Base-by-base conservation (phyloP, 768 basidiomycete species). In the Phylloporus scabripes region DNA sequence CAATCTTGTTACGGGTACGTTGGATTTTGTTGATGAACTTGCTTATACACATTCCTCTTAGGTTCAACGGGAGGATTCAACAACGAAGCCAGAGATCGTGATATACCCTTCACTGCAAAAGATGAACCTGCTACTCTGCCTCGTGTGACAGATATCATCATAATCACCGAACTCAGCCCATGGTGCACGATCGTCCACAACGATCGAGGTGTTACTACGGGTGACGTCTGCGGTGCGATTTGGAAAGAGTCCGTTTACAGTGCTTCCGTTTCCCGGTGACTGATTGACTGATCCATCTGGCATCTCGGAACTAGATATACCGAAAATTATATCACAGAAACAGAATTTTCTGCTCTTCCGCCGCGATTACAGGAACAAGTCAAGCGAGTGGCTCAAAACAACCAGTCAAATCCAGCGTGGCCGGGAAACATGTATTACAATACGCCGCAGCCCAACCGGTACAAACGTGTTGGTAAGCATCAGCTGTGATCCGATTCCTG, bases 121-220 rank as follows among this genome's bases (percentile, higher is more conserved):
- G 78, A 81, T 57, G 79, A 84, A 57, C 83, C 83, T 5, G 83
- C 83, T 26, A 83, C 83, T 3, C 70, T 85, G n/a, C 83, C 83
- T 2, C 80, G 83, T 42, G 76, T 83, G 21, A 67, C 67, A 17
- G 75, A 82, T 49, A 70, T 85, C 49, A 75, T 78, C 46, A 70
- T 85, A 49, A 78, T 84, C 56, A 78, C 78, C 11, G 72, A 74
- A 40, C 69, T 74, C 37, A 83, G 78, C 38, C 89, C 90, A 1
- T 92, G 89, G 89, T 86, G 85, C 62, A 86, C 84, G 7, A 80
- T 80, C 48, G 75, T 87, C 43, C 80, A 75, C 65, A 90, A 84
- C 59, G 79, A 82, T 14, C 67, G 70, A 0, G 89, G 89, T 0
- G 86, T 92, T 15, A 90, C 87, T 2, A 75, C 87, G 53, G 77